Base-by-base conservation (phyloP, 148 eudicot species). In the Drosera capensis region DNA sequence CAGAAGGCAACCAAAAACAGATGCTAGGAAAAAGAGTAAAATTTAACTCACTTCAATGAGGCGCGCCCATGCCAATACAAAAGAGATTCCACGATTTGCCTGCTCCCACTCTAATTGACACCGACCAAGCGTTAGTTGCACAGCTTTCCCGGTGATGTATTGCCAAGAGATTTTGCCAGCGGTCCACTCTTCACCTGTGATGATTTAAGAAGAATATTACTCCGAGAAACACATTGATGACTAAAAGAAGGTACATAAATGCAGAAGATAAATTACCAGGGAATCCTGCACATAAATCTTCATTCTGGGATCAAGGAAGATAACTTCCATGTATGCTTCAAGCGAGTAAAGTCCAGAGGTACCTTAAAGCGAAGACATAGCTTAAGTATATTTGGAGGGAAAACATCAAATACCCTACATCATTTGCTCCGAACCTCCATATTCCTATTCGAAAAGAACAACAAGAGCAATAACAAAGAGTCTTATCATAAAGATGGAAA, bases 41-140 rank as follows among this genome's bases (percentile, higher is more conserved):
- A 15, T 14, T 16, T 6, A 23, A 22, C 54, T 49, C 25, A 76
- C 83, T 82, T 82, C 94, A 58, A 82, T 78, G 28, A 78, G 51
- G 55, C 86, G n/a, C n/a, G 86, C 5, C 86, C 86, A 60, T 71
- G 86, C 94, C 94, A 82, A 44, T 75, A 82, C n/a, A 82, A 56
- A 59, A 82, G n/a, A 82, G 36, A 82, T 63, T 48, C 86, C 94
- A 61, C 94, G 51, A 31, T 82, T 82, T 35, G 73, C 80, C 51
- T 64, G 73, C 43, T 82, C 78, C 75, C 70, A 66, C 60, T 82
- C 94, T 21, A 75, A 42, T 54, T 68, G 86, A 64, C 70, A 62
- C 20, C 61, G 70, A 14, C 94, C 94, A 38, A 78, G 59, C 44
- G 56, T 72, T 20, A 82, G 71, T 40, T 58, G 63, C 31, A 78